Conservation (phyloP, 2,329 filamentous ascomycete genomes). For the Colletotrichum kahawae region DNA sequence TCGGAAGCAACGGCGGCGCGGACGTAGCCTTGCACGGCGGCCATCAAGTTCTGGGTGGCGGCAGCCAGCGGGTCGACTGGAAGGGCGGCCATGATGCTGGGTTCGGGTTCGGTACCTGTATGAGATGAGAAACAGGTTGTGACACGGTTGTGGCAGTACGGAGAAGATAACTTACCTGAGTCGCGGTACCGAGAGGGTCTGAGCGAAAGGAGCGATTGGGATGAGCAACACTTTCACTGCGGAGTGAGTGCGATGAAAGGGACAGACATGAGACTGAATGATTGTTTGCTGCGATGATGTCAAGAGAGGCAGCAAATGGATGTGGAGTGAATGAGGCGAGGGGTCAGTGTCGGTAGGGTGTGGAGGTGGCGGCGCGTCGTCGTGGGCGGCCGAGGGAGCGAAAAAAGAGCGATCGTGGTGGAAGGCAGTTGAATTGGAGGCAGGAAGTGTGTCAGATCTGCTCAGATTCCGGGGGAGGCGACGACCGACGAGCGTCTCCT, state of each 20-base stretch:
- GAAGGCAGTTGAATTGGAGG: neutral
- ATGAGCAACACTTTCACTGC: neutral
- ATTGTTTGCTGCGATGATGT: neutral
- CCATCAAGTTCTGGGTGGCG: neutral
- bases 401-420: neutral
- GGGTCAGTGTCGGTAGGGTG: neutral
- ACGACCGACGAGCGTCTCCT: neutral
- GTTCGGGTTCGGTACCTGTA: neutral
- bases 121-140: neutral
- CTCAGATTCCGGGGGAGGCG: neutral
- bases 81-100: slow-evolving; percentile 4
- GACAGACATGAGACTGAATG: neutral
- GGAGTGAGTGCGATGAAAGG: neutral
- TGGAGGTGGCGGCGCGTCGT: neutral
- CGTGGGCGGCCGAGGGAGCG: neutral
- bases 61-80: slow-evolving; percentile 7
- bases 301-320: neutral
- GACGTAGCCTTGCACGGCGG: slow-evolving; percentile 8
- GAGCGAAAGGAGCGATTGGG: neutral
- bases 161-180: neutral
- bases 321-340: neutral
- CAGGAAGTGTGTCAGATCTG: slow-evolving; percentile 1
- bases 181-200: neutral
- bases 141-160: neutral
- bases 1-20: slow-evolving; percentile 2